A percentile compares a stretch with the other conserved stretches of the same genome.
These are phyloP conservation scores for Panellus pusillus DNA, from an alignment of 768 basidiomycete genomes.

Conservation along the genomic window DNA sequence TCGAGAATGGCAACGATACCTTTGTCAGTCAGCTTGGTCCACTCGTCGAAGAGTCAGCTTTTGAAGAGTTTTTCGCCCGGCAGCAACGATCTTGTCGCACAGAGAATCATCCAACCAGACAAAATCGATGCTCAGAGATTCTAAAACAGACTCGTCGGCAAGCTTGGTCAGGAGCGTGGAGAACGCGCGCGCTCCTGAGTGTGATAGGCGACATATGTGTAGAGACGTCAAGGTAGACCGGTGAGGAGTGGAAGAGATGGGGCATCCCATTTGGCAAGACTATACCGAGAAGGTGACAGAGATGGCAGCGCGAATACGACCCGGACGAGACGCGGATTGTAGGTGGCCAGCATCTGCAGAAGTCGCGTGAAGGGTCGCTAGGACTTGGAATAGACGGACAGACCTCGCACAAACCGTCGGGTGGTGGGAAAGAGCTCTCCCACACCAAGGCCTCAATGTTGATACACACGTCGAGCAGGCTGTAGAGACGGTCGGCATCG, in stretches of 20 bases:
- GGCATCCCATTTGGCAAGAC: conserved; percentile 35
- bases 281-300: conserved; percentile 16
- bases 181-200: conserved; percentile 33
- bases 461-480: conserved; percentile 22
- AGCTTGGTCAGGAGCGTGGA: conserved; percentile 25
- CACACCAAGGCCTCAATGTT: conserved; percentile 34
- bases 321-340: conserved; percentile 24
- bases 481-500: conserved; percentile 18
- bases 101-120: conserved; percentile 41
- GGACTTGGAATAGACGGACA: conserved; percentile 6
- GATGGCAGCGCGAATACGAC: conserved; percentile 26
- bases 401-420: conserved; percentile 41
- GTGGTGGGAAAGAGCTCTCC: conserved; percentile 32
- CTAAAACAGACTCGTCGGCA: conserved; percentile 32
- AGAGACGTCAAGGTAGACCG: conserved; percentile 30
- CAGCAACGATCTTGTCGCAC: conserved; percentile 33
- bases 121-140: conserved; percentile 34
- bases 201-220: conserved; percentile 34
- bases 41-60: conserved; percentile 32
- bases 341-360: conserved; percentile 24
- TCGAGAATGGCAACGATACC: conserved; percentile 34
- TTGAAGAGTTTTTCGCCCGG: conserved; percentile 29
- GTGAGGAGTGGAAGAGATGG: conserved; percentile 34
- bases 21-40: conserved; percentile 38
- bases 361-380: neutral